phyloP scores from a whole-genome alignment of 495 filamentous ascomycete species.

The Aspergillus campestris region DNA sequence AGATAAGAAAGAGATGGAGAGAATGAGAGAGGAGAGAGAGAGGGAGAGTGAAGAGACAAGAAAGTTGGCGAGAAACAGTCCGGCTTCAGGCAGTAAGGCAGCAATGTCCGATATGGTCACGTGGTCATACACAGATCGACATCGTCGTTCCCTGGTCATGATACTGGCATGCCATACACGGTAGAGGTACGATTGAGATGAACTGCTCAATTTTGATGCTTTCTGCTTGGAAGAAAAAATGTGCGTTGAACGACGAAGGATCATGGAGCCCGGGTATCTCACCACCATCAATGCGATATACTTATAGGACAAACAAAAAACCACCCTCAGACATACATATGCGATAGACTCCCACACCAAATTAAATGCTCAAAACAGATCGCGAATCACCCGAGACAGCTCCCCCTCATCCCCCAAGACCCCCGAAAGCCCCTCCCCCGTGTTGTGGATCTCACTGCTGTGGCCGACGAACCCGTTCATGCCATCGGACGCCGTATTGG shows the following conservation, averaged over 20 bases:
- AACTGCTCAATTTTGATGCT: too few relatives aligned
- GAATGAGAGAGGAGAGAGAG: too few relatives aligned
- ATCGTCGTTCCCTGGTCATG: too few relatives aligned
- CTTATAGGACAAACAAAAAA: constrained; percentile 2
- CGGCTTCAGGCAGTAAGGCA: too few relatives aligned
- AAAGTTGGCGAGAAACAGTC: background rate
- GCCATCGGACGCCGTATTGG: constrained; percentile 24
- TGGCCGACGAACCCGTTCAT: constrained; percentile 36
- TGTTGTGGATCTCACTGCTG: constrained; percentile 38
- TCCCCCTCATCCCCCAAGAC: constrained; percentile 56
- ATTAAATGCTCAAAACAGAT: constrained; percentile 46
- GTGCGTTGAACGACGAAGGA: too few relatives aligned
- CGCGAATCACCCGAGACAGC: constrained; percentile 52
- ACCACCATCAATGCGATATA: background rate
- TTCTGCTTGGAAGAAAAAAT: too few relatives aligned
- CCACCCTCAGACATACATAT: background rate
- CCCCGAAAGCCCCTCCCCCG: constrained; percentile 37
- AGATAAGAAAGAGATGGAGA: too few relatives aligned
- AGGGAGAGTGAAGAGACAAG: background rate
- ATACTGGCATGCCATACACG: too few relatives aligned
- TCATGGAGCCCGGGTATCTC: too few relatives aligned
- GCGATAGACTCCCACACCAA: background rate
- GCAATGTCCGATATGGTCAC: too few relatives aligned
- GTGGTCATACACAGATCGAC: constrained; percentile 3
- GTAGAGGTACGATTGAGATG: too few relatives aligned